These are phyloP conservation scores for Tolypocladium nubicola DNA, from an alignment of 2,329 filamentous ascomycete genomes.

Conservation along the genomic window DNA sequence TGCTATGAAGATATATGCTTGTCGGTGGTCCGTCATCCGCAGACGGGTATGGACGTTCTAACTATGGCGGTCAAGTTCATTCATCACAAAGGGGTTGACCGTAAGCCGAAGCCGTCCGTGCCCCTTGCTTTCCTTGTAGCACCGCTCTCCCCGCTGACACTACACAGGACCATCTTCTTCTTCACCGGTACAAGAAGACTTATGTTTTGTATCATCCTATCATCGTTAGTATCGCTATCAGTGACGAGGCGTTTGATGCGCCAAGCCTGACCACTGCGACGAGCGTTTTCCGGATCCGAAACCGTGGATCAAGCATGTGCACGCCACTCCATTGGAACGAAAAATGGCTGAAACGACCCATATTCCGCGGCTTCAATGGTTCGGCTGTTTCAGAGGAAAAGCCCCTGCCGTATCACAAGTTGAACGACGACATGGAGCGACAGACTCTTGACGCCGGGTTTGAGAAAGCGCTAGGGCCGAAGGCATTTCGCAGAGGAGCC, in stretches of 20 bases:
- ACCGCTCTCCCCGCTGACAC: conserved; percentile 1
- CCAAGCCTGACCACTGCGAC: no score
- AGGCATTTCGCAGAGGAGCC: not conserved
- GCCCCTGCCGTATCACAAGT: not conserved
- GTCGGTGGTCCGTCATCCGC: conserved; percentile 15
- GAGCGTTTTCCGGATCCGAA: no score
- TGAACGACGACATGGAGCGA: not conserved
- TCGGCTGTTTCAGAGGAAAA: no score
- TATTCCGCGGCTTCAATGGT: no score
- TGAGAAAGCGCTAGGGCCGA: not conserved
- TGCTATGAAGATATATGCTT: conserved; percentile 19
- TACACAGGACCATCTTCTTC: conserved; percentile 15
- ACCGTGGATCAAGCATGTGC: no score
- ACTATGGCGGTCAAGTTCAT: conserved; percentile 19
- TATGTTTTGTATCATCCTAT: no score
- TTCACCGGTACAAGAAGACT: conserved; percentile 7
- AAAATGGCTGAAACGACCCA: no score
- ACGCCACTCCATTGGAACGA: no score
- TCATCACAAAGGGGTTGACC: conserved; percentile 16
- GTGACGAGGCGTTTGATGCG: not conserved
- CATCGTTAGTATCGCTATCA: no score
- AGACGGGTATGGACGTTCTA: conserved; percentile 8
- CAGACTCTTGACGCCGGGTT: not conserved
- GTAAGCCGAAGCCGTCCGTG: conserved; percentile 15
- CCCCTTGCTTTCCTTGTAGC: not conserved